Conservation (phyloP, 2,329 filamentous ascomycete species). For the Boeremia lycopersici region DNA sequence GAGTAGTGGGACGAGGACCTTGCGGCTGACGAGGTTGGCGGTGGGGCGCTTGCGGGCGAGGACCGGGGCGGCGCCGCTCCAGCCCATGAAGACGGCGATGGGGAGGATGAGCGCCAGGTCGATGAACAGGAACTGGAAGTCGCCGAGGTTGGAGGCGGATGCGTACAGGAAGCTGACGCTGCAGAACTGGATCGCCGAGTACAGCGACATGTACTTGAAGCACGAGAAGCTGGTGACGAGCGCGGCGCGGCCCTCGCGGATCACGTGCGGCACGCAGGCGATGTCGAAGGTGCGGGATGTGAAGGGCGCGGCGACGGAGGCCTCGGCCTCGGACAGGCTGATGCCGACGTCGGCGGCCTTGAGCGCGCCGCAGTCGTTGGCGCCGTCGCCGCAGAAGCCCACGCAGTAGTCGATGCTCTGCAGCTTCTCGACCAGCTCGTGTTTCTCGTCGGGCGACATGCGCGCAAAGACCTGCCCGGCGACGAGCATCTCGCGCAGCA, state of each 20-base stretch:
- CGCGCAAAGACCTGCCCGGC: constrained; percentile 92
- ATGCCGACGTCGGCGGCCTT: constrained; percentile 98
- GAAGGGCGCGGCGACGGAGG: constrained; percentile 96
- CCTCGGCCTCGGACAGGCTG: constrained; percentile 94
- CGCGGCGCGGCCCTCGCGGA: constrained; percentile 88
- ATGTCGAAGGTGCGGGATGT: constrained; percentile 97
- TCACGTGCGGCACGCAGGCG: constrained; percentile 90
- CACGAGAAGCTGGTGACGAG: constrained; percentile 99
- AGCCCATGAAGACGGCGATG: constrained; percentile 98
- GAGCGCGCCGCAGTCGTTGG: constrained; percentile 94
- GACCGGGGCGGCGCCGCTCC: constrained; percentile 81
- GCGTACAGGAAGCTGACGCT: constrained; percentile 96
- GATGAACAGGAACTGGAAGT: constrained; percentile 98
- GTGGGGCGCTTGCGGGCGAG: constrained; percentile 87
- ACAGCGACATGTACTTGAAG: constrained; percentile 99
- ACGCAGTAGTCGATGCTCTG: constrained; percentile 95
- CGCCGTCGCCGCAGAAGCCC: constrained; percentile 96
- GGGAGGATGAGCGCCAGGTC: constrained; percentile 91
- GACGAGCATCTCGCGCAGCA: constrained; percentile 86
- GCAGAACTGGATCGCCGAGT: constrained; percentile 99
- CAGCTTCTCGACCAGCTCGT: constrained; percentile 94
- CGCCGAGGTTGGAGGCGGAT: constrained; percentile 89
- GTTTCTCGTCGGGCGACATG: constrained; percentile 99
- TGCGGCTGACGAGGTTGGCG: constrained; percentile 87
- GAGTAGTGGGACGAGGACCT: constrained; percentile 86